Percentiles rank a stretch among this genome's conserved stretches.
Evolutionary conservation across 257 asterid genomes (phyloP).

Genomic region (Parsonsia alboflavescens): DNA sequence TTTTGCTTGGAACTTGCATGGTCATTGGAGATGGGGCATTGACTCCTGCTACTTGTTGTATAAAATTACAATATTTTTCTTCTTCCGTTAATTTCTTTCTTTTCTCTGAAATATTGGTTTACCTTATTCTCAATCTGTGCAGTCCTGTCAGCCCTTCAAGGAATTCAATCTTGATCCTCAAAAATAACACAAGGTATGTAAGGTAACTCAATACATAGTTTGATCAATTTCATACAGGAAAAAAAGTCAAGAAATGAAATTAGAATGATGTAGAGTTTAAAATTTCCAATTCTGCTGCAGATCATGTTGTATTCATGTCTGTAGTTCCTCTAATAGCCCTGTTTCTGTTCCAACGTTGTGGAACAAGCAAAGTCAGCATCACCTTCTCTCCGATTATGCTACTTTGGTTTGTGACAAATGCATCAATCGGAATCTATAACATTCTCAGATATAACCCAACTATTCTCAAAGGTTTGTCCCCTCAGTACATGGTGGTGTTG

Average conservation of each 20-base stretch:
- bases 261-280: too few relatives aligned
- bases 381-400: conserved; percentile 61
- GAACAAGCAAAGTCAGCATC: conserved; percentile 64
- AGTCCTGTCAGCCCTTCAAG: conserved; percentile 82
- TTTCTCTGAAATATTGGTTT: neutral
- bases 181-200: conserved; percentile 54
- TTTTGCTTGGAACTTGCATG: conserved; percentile 73
- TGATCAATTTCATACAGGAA: neutral
- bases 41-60: conserved; percentile 78
- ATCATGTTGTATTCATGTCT: conserved; percentile 57
- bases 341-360: conserved; percentile 55
- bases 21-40: conserved; percentile 82
- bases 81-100: neutral
- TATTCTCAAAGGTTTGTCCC: conserved; percentile 51
- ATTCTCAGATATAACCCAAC: conserved; percentile 42
- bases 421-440: conserved; percentile 52
- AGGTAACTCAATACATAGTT: conserved; percentile 18
- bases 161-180: conserved; percentile 60
- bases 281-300: conserved; percentile 24
- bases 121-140: neutral
- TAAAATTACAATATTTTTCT: neutral
- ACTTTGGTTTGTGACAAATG: conserved; percentile 56
- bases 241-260: too few relatives aligned
- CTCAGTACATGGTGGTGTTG: conserved; percentile 48
- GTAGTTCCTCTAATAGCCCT: conserved; percentile 43